Conservation (phyloP, 441 rosid species). For the Erodium moschatum region DNA sequence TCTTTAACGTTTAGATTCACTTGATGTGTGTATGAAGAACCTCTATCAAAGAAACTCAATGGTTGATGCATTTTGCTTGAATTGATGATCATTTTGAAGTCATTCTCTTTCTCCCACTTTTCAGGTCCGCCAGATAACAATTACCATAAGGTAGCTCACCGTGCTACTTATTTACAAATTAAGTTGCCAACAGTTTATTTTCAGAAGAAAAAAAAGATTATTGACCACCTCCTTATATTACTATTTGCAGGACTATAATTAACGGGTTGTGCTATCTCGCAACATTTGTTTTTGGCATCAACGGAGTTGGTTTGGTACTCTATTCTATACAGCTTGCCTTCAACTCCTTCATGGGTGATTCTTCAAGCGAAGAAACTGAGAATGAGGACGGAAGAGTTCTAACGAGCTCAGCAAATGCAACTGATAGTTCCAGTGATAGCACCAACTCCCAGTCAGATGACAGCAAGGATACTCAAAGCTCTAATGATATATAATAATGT, state of each 20-base stretch:
- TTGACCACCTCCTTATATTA: neutral
- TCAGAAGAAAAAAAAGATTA: neutral
- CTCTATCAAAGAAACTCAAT: neutral
- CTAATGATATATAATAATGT: neutral
- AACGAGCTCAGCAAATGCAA: neutral
- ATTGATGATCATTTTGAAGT: neutral
- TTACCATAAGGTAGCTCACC: constrained; percentile 20
- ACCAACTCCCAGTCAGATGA: neutral
- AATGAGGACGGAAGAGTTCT: too few species aligned
- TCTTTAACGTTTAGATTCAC: too few species aligned
- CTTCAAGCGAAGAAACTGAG: neutral
- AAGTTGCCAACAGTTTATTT: neutral
- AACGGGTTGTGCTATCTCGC: constrained; percentile 27
- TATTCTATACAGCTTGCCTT: constrained; percentile 22
- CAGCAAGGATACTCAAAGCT: neutral
- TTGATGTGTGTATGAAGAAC: too few species aligned
- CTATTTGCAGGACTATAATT: constrained; percentile 23
- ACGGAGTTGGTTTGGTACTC: constrained; percentile 17
- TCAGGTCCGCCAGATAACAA: constrained; percentile 25
- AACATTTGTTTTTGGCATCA: constrained; percentile 22
- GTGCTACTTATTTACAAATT: neutral
- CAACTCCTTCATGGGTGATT: constrained; percentile 17
- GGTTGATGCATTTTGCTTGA: neutral
- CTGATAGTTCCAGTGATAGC: neutral
- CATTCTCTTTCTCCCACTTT: neutral